phyloP scores from a whole-genome alignment of 2,329 filamentous ascomycete genomes.

The Penicillium sp. region DNA sequence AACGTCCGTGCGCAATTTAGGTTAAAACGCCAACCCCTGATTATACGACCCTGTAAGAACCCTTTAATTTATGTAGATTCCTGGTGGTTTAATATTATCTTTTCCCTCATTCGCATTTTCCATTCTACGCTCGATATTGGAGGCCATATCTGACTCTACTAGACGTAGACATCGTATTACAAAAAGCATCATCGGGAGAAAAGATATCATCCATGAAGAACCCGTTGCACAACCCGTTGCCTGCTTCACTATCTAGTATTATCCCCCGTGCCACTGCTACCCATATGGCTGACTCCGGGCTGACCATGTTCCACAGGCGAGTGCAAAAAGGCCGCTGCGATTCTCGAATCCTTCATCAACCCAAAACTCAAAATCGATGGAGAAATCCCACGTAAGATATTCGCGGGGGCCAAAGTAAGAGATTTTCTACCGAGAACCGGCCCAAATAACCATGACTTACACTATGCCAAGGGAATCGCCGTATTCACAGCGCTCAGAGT shows the following conservation, averaged over 20 bases:
- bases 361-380: conserved; percentile 95
- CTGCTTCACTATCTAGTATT: conserved; percentile 11
- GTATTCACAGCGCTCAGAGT: conserved; percentile 50
- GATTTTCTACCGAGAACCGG: background rate
- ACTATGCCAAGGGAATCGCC: conserved; percentile 45
- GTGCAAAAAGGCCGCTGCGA: conserved; percentile 94
- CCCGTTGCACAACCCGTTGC: conserved; percentile 7
- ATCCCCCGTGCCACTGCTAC: background rate
- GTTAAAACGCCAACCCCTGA: background rate
- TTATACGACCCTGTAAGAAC: background rate
- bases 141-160: background rate
- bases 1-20: background rate
- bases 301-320: conserved; percentile 63
- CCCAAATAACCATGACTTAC: background rate
- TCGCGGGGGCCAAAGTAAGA: conserved; percentile 81
- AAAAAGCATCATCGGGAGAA: background rate
- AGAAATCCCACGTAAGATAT: conserved; percentile 84
- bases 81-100: background rate
- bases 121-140: background rate
- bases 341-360: conserved; percentile 89
- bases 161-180: background rate
- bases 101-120: background rate
- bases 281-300: background rate
- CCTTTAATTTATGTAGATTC: background rate
- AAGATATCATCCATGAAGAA: conserved; percentile 2